Evolutionary conservation across 2,329 filamentous ascomycete genomes (phyloP).

Genomic region (Shiraia sp.): DNA sequence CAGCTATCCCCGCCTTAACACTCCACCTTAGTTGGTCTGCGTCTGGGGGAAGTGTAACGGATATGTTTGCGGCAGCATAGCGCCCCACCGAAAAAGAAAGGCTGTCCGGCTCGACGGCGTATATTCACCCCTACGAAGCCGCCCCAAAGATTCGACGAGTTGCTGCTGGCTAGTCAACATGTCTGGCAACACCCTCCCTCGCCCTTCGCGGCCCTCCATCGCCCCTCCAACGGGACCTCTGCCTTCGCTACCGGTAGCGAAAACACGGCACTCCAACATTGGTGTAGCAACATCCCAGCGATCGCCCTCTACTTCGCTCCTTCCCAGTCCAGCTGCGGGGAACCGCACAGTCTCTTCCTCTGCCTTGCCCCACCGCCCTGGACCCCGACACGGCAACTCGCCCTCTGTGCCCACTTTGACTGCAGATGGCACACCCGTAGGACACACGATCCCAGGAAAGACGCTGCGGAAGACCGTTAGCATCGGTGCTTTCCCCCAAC

Average conservation of each 20-base stretch:
- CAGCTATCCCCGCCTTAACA: conserved; percentile 5
- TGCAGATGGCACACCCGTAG: conserved; percentile 45
- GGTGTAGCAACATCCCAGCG: conserved; percentile 27
- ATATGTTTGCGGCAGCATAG: conserved; percentile 33
- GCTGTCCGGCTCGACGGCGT: conserved; percentile 15
- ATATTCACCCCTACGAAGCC: conserved; percentile 8
- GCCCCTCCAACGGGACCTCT: conserved; percentile 73
- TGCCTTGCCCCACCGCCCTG: conserved; percentile 32
- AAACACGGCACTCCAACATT: conserved; percentile 64
- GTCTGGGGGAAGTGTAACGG: conserved; percentile 13
- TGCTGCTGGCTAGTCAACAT: conserved; percentile 23
- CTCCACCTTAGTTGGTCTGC: conserved; percentile 3
- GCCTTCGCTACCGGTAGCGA: conserved; percentile 73
- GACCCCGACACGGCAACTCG: conserved; percentile 32
- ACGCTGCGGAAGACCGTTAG: conserved; percentile 85
- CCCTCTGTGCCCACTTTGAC: conserved; percentile 55
- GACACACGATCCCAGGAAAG: conserved; percentile 55
- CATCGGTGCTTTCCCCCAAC: conserved; percentile 91
- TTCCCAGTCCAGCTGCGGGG: conserved; percentile 27
- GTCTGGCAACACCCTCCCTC: conserved; percentile 66
- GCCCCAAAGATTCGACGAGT: conserved; percentile 6
- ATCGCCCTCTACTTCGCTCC: conserved; percentile 28
- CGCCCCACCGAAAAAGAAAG: conserved; percentile 12
- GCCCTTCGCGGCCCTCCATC: conserved; percentile 62
- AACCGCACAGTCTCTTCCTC: conserved; percentile 41